Evolutionary conservation across 2,329 filamentous ascomycete genomes (phyloP).

Genomic region (Balansia obtecta): DNA sequence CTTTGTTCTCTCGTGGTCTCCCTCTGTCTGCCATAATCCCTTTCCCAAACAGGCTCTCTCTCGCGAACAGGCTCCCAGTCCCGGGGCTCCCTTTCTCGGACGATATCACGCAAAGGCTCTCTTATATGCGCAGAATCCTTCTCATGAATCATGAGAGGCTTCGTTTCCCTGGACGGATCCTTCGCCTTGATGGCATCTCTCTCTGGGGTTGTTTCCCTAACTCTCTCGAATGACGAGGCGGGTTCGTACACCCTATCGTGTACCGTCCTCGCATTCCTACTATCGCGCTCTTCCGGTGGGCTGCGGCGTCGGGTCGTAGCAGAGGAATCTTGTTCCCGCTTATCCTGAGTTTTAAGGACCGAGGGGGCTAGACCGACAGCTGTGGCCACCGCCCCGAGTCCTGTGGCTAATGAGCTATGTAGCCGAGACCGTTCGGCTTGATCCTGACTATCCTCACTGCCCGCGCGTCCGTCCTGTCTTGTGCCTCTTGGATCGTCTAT

Average conservation of each 20-base stretch:
- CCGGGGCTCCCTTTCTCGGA: slow-evolving; percentile 7
- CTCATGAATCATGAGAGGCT: slow-evolving; percentile 3
- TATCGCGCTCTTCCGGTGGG: slow-evolving; percentile 19
- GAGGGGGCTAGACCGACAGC: slow-evolving; percentile 30
- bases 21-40: slow-evolving; percentile 24
- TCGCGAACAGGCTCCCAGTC: slow-evolving; percentile 9
- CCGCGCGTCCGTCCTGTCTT: slow-evolving; percentile 17
- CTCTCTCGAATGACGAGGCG: slow-evolving; percentile 4
- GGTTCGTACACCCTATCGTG: slow-evolving; percentile 11
- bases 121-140: neutral
- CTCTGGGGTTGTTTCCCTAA: neutral
- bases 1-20: neutral
- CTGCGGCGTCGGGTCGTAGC: slow-evolving; percentile 17
- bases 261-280: slow-evolving; percentile 12
- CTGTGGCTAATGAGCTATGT: slow-evolving; percentile 35
- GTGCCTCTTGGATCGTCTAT: slow-evolving; percentile 18
- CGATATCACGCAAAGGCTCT: neutral
- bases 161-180: neutral
- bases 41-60: slow-evolving; percentile 17
- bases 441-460: slow-evolving; percentile 17
- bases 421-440: slow-evolving; percentile 29
- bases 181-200: slow-evolving; percentile 1
- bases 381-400: slow-evolving; percentile 35
- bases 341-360: slow-evolving; percentile 24
- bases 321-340: slow-evolving; percentile 22